A percentile compares a stretch with the other conserved stretches of the same genome.
These are phyloP conservation scores for Botrytis paeoniae DNA, from an alignment of 2,329 filamentous ascomycete genomes.

Conservation along the genomic window DNA sequence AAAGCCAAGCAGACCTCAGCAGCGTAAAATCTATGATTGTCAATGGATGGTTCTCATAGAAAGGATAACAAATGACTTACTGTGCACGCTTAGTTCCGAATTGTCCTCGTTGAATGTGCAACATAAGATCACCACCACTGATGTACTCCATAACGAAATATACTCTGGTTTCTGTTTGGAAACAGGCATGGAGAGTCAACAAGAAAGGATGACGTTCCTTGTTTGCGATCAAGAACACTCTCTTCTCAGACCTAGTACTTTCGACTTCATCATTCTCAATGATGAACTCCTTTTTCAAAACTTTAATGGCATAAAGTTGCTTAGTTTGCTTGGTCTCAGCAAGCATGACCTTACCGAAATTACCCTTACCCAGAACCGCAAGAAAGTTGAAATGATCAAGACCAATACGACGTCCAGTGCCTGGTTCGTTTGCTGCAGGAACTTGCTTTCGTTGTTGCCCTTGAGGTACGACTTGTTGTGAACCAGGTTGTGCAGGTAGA, in stretches of 20 bases:
- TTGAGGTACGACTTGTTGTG: slow-evolving; percentile 36
- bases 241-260: slow-evolving; percentile 94
- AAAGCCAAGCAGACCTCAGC: slow-evolving; percentile 94
- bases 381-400: slow-evolving; percentile 99
- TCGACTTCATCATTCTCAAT: slow-evolving; percentile 99
- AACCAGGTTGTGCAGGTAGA: slow-evolving; percentile 21
- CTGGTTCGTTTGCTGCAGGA: slow-evolving; percentile 67
- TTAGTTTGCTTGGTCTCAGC: slow-evolving; percentile 92
- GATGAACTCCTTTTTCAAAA: slow-evolving; percentile 99
- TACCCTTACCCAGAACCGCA: slow-evolving; percentile 95
- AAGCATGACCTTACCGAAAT: slow-evolving; percentile 99
- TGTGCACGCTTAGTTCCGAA: slow-evolving; percentile 95
- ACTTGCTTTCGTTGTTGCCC: slow-evolving; percentile 52
- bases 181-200: slow-evolving; percentile 92
- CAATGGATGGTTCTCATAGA: slow-evolving; percentile 26
- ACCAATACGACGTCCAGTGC: slow-evolving; percentile 81
- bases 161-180: slow-evolving; percentile 96
- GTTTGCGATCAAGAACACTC: slow-evolving; percentile 95
- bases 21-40: slow-evolving; percentile 74
- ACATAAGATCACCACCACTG: slow-evolving; percentile 96
- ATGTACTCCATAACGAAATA: slow-evolving; percentile 99
- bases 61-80: slow-evolving; percentile 51
- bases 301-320: slow-evolving; percentile 96
- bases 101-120: slow-evolving; percentile 95
- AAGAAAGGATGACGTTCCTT: slow-evolving; percentile 96